Evolutionary conservation across 768 basidiomycete species (phyloP).

Genomic region (Tulasnella sp.): DNA sequence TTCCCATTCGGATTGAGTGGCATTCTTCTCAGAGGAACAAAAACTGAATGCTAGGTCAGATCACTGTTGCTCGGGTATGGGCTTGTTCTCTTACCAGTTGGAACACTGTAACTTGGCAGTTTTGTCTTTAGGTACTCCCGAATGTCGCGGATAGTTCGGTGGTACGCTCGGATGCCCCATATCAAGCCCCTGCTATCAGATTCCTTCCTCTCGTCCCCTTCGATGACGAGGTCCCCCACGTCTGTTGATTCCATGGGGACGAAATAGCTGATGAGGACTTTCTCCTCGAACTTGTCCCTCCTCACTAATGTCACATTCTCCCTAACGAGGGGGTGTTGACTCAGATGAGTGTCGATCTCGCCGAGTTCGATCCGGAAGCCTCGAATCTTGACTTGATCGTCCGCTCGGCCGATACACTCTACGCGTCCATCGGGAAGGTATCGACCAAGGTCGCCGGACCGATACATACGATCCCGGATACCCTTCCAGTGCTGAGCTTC

Average conservation of each 20-base stretch:
- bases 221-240: slow-evolving; percentile 50
- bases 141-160: slow-evolving; percentile 83
- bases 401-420: slow-evolving; percentile 93
- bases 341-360: slow-evolving; percentile 93
- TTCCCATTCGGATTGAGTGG: slow-evolving; percentile 98
- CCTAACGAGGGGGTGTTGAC: slow-evolving; percentile 83
- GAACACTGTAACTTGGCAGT: slow-evolving; percentile 87
- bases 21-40: slow-evolving; percentile 90
- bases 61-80: background rate
- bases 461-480: slow-evolving; percentile 93
- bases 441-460: slow-evolving; percentile 91
- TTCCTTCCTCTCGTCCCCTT: slow-evolving; percentile 38
- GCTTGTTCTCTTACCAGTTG: slow-evolving; percentile 54
- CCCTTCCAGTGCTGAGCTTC: slow-evolving; percentile 87
- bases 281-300: slow-evolving; percentile 98
- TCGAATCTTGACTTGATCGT: slow-evolving; percentile 98
- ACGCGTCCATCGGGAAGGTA: slow-evolving; percentile 88
- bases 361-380: slow-evolving; percentile 98
- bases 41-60: slow-evolving; percentile 40
- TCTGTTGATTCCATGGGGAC: slow-evolving; percentile 68
- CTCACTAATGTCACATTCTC: slow-evolving; percentile 97
- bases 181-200: slow-evolving; percentile 46
- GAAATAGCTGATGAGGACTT: slow-evolving; percentile 94
- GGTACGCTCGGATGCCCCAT: slow-evolving; percentile 73
- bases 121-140: slow-evolving; percentile 95